phyloP scores from a whole-genome alignment of 1,284 basidiomycete genomes.

The Ganoderma sinense region DNA sequence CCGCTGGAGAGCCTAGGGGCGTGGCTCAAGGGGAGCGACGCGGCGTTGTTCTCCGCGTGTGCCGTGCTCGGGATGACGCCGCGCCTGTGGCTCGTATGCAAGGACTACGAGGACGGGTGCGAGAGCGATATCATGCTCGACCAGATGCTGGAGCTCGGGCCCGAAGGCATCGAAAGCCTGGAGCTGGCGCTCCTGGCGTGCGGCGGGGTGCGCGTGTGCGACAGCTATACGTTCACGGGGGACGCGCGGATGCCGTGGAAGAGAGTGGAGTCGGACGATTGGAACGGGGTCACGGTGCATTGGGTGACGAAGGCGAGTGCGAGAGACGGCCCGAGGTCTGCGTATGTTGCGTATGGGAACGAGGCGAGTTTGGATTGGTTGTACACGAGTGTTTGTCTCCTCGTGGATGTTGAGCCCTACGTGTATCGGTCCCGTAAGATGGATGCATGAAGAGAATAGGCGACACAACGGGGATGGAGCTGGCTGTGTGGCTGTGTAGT shows the following conservation, averaged over 20 bases:
- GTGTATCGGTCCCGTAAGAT: neutral
- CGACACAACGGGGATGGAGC: neutral
- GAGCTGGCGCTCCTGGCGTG: neutral
- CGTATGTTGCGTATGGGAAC: neutral
- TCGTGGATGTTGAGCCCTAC: neutral
- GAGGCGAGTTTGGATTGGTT: neutral
- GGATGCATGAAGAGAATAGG: neutral
- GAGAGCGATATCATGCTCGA: neutral
- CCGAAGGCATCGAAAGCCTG: neutral
- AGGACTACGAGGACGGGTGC: neutral
- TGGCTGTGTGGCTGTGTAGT: too few species aligned
- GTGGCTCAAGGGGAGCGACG: conserved; percentile 25
- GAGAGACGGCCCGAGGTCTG: neutral
- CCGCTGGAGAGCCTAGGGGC: conserved; percentile 7
- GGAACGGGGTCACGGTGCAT: neutral
- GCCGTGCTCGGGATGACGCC: conserved; percentile 5
- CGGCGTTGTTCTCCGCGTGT: conserved; percentile 7
- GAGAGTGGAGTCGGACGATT: too few species aligned
- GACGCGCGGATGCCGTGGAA: neutral
- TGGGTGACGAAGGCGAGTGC: neutral
- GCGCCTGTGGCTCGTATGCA: neutral
- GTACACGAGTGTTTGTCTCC: neutral
- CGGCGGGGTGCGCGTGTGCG: too few species aligned
- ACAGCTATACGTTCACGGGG: neutral
- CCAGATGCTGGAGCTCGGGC: neutral